Conservation (phyloP, 1,139 yeast species). For the Candida sojae region DNA sequence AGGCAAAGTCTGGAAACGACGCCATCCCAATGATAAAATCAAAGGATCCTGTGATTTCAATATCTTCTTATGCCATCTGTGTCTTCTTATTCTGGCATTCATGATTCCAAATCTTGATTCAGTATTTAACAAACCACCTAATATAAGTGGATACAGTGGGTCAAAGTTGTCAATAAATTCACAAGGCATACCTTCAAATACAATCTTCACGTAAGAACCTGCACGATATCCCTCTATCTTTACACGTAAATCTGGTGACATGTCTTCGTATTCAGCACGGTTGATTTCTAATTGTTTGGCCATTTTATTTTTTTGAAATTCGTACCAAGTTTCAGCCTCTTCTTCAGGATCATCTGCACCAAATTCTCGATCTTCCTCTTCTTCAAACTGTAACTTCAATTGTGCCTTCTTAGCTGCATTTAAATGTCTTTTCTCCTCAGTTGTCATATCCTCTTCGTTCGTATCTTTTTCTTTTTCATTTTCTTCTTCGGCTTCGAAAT, state of each 20-base stretch:
- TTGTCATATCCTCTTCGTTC: slow-evolving; percentile 46
- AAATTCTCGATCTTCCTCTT: slow-evolving; percentile 79
- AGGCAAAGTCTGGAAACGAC: slow-evolving; percentile 96
- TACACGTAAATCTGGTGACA: slow-evolving; percentile 75
- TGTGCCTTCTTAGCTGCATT: slow-evolving; percentile 91
- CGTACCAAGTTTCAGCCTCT: slow-evolving; percentile 95
- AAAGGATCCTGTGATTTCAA: slow-evolving; percentile 95
- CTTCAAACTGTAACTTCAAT: slow-evolving; percentile 85
- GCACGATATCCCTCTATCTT: slow-evolving; percentile 91
- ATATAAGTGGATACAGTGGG: slow-evolving; percentile 79
- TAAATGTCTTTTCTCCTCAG: slow-evolving; percentile 70
- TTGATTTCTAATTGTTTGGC: slow-evolving; percentile 95
- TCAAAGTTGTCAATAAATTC: slow-evolving; percentile 87
- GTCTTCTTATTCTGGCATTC: slow-evolving; percentile 94
- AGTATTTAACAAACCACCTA: slow-evolving; percentile 89
- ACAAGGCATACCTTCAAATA: slow-evolving; percentile 81
- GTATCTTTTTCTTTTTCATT: slow-evolving; percentile 36
- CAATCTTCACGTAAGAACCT: slow-evolving; percentile 91
- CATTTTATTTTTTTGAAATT: slow-evolving; percentile 93
- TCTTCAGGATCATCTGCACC: slow-evolving; percentile 75
- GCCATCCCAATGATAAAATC: slow-evolving; percentile 93
- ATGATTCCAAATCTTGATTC: slow-evolving; percentile 92
- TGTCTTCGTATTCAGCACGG: slow-evolving; percentile 69
- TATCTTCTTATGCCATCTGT: slow-evolving; percentile 98
- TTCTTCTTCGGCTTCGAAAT: slow-evolving; percentile 54